A percentile compares a stretch with the other conserved stretches of the same genome.
Conservation (phyloP, 768 basidiomycete genomes). For the Amanita inopinata region DNA sequence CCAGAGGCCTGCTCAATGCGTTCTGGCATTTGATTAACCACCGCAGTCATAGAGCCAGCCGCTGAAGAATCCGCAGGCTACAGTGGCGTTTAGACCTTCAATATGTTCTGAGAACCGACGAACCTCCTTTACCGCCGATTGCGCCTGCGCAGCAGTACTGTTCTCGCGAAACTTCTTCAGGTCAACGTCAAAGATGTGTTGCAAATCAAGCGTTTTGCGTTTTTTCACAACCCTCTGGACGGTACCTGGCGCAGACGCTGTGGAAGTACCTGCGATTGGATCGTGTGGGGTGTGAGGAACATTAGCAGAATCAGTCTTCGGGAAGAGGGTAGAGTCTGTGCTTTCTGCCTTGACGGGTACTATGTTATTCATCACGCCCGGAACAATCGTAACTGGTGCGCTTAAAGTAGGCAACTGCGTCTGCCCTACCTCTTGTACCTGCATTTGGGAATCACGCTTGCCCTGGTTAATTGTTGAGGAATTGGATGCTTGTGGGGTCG, state of each 20-base stretch:
- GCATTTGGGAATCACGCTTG: too few species aligned
- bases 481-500: too few species aligned
- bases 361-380: too few species aligned
- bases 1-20: too few species aligned
- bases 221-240: conserved; percentile 5
- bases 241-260: neutral
- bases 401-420: too few species aligned
- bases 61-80: neutral
- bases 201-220: neutral
- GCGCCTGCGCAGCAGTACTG: neutral
- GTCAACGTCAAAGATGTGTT: conserved; percentile 4
- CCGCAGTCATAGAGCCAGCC: neutral
- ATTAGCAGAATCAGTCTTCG: neutral
- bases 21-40: neutral
- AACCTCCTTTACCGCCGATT: neutral
- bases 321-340: too few species aligned
- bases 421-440: too few species aligned
- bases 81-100: too few species aligned
- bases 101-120: neutral
- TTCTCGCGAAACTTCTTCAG: conserved; percentile 5
- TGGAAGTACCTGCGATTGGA: neutral
- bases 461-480: too few species aligned
- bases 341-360: too few species aligned
- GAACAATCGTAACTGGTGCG: too few species aligned
- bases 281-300: too few species aligned